These are phyloP conservation scores for Jaltomata sinuosa DNA, from an alignment of 257 asterid species.

Conservation along the genomic window DNA sequence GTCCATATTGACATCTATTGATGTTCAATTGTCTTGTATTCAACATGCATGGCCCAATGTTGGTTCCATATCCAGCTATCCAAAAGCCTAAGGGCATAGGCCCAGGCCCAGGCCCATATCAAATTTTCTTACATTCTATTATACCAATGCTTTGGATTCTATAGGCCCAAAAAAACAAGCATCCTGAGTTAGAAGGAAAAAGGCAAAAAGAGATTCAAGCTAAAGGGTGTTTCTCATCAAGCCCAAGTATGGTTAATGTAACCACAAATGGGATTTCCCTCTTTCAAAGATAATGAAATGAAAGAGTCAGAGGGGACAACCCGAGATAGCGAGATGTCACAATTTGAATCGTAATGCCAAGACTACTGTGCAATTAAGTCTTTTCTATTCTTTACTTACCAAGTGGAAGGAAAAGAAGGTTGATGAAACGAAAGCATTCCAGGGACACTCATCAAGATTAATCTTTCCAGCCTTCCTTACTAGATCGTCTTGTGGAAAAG, in stretches of 20 bases:
- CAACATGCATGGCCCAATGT: background rate
- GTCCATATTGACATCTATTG: background rate
- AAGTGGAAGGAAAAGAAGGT: background rate
- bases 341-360: background rate
- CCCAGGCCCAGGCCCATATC: background rate
- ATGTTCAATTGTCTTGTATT: background rate
- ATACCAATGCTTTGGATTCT: background rate
- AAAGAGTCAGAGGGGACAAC: background rate
- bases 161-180: background rate
- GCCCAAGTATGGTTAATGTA: background rate
- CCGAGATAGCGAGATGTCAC: background rate
- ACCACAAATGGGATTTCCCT: background rate
- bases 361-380: background rate
- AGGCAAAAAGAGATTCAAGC: background rate
- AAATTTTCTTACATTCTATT: background rate
- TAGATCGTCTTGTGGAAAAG: slow-evolving; percentile 40
- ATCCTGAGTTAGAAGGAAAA: background rate
- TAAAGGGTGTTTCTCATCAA: background rate
- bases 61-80: background rate
- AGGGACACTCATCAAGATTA: slow-evolving; percentile 4
- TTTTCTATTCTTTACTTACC: slow-evolving; percentile 1
- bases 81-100: background rate
- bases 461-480: slow-evolving; percentile 79
- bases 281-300: background rate
- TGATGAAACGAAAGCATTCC: background rate